phyloP scores from a whole-genome alignment of 1,139 yeast species.

The Geotrichum bryndzae region DNA sequence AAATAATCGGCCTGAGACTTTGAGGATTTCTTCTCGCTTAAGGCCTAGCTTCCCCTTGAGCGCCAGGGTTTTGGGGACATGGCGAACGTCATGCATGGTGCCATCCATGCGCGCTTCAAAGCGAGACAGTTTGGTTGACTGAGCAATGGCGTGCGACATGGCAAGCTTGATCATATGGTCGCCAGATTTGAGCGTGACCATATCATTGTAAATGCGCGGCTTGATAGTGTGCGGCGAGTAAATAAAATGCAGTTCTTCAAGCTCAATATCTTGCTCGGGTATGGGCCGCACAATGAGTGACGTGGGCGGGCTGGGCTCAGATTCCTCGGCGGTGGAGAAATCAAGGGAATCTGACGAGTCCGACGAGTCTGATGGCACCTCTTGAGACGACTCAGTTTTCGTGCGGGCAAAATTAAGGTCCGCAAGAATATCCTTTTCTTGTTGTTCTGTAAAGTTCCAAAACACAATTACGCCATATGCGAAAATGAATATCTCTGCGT shows the following conservation, averaged over 20 bases:
- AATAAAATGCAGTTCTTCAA: conserved; percentile 90
- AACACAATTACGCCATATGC: conserved; percentile 92
- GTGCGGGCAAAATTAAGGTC: conserved; percentile 72
- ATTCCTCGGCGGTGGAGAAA: background rate
- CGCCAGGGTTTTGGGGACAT: conserved; percentile 83
- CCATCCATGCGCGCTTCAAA: conserved; percentile 90
- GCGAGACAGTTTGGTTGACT: conserved; percentile 82
- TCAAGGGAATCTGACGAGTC: background rate
- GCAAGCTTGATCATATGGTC: conserved; percentile 90
- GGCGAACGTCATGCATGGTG: conserved; percentile 74
- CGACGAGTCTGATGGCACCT: conserved; percentile 1
- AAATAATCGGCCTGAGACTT: conserved; percentile 83
- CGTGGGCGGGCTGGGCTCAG: conserved; percentile 16
- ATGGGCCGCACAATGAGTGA: conserved; percentile 63
- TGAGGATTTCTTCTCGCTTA: conserved; percentile 69
- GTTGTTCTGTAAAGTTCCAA: conserved; percentile 91
- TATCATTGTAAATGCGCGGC: conserved; percentile 89
- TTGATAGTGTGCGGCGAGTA: conserved; percentile 75
- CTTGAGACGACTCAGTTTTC: background rate
- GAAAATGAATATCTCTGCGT: conserved; percentile 87
- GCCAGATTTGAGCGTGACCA: conserved; percentile 83
- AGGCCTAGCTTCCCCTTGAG: conserved; percentile 80
- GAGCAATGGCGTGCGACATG: conserved; percentile 94
- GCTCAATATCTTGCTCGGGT: conserved; percentile 79
- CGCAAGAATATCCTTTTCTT: conserved; percentile 88